Conservation (phyloP, 2,329 filamentous ascomycete species). For the Paraconiothyrium sp. region DNA sequence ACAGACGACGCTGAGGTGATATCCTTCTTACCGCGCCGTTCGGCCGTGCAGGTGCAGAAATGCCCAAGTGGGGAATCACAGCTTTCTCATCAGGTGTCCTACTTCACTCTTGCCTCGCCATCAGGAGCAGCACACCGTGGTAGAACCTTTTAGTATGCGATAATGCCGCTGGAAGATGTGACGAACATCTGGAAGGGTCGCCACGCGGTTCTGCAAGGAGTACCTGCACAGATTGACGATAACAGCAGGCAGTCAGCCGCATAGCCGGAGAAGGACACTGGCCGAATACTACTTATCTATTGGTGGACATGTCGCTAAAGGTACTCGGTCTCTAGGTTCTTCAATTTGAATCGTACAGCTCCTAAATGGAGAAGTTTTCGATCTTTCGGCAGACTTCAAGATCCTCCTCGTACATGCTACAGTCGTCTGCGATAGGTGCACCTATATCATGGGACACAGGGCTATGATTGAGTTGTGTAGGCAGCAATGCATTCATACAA, state of each 20-base stretch:
- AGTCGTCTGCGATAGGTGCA: too few species aligned
- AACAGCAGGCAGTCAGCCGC: neutral
- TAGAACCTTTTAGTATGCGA: neutral
- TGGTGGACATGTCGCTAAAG: neutral
- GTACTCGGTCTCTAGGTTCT: neutral
- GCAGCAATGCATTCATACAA: neutral
- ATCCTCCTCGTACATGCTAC: too few species aligned
- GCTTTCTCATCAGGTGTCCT: neutral
- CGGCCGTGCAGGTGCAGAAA: slow-evolving; percentile 4
- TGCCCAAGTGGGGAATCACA: slow-evolving; percentile 6
- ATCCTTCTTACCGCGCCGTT: slow-evolving; percentile 1
- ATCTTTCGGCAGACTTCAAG: too few species aligned
- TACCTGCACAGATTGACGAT: too few species aligned
- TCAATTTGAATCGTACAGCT: too few species aligned
- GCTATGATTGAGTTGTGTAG: neutral
- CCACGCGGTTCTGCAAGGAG: neutral
- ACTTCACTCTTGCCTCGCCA: neutral
- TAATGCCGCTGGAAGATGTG: neutral
- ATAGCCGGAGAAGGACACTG: neutral
- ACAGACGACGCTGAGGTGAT: neutral
- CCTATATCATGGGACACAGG: neutral
- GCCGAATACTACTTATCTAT: neutral
- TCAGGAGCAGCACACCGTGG: neutral
- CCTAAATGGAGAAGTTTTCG: too few species aligned
- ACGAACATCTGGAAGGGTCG: neutral